phyloP scores from a whole-genome alignment of 495 filamentous ascomycete species.

The Podospora conica region DNA sequence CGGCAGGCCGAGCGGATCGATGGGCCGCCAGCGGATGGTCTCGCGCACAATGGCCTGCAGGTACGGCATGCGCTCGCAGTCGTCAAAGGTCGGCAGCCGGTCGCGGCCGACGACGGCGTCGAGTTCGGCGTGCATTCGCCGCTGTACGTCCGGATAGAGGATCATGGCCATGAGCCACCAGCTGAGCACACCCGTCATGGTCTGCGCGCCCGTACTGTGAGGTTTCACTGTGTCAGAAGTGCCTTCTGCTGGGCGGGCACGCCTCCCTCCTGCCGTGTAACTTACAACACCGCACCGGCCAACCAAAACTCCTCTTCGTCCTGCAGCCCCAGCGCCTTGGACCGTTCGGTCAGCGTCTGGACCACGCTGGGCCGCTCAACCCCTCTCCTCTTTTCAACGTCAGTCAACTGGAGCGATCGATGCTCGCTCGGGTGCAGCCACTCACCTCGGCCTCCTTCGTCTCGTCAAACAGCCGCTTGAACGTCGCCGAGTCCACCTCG shows the following conservation, averaged over 20 bases:
- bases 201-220: neutral
- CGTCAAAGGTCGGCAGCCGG: neutral
- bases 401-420: neutral
- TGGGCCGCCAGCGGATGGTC: neutral
- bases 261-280: no score
- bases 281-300: neutral
- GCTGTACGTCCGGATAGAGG: neutral
- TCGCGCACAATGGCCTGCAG: slow-evolving; percentile 1
- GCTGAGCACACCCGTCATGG: neutral
- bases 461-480: neutral
- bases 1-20: neutral
- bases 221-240: no score
- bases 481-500: neutral
- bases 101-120: neutral
- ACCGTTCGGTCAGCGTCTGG: neutral
- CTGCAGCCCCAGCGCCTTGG: neutral
- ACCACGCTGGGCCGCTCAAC: neutral
- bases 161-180: slow-evolving; percentile 3
- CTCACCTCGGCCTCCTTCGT: neutral
- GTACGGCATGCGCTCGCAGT: neutral
- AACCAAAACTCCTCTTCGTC: neutral
- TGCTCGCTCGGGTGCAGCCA: neutral
- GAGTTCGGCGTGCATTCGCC: neutral
- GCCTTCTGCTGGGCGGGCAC: no score
- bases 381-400: neutral